Base-by-base conservation (phyloP, 352 stramenopile genomes). In the Phytophthora rubi region DNA sequence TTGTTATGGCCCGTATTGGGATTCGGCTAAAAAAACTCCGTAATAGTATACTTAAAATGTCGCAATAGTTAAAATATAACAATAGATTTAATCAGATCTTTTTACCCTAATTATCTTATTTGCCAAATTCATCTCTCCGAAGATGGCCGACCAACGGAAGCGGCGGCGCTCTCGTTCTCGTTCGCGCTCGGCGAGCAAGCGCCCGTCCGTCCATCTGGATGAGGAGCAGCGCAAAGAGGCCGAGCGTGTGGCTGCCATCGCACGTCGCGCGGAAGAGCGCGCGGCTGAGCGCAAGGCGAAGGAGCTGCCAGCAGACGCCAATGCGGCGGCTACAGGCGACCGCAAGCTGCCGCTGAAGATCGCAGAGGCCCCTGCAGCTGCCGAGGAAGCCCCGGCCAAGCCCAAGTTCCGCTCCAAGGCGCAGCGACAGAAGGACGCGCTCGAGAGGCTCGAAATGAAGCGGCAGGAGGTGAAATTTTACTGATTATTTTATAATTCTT, bases 341-440 rank as follows among this genome's bases (percentile, higher is more conserved):
- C 75, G 73, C 65, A 75, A 93, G 44, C 53, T 87, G 33, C 73
- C 76, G 4, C 44, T 64, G 16, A 81, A 77, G 60, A 72, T 85
- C 6, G 71, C 39, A 32, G 59, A 65, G 6, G 33, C 53, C 2
- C 28, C 59, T 5, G 16, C 26, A 33, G 48, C 53, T 32, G 45
- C 57, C 8, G 48, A 59, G 0, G 55, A 45, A 1, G 28, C 59
- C 32, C 26, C 54, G 6, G 28, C 30, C 12, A 92, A 92, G 65
- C 84, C 91, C 1, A 76, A 57, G 48, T 97, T 97, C 66, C 80
- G 85, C 0, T 91, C 87, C 4, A 97, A 95, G 55, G 87, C 80
- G 28, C 86, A 97, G 78, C 77, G 90, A 32, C 76, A 96, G 65
- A 73, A 91, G 64, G 80, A 93, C 4, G 90, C 88, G 18, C 75